phyloP scores from a whole-genome alignment of 108 stramenopile genomes.

The Nitzschia sp. region DNA sequence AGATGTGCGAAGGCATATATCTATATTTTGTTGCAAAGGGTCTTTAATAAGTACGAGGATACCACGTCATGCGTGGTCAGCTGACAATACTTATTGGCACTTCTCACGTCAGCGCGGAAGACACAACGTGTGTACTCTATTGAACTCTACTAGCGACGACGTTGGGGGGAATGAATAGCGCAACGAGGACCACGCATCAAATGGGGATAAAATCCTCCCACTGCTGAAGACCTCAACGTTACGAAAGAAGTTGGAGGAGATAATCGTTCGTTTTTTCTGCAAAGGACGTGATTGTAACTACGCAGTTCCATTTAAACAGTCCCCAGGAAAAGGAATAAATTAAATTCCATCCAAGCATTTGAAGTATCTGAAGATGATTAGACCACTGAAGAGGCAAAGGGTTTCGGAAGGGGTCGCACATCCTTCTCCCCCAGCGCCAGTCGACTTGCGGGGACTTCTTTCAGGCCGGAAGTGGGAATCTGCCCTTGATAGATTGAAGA shows the following conservation, averaged over 20 bases:
- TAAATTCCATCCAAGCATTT: neutral
- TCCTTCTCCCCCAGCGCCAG: neutral
- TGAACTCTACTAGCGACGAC: no score
- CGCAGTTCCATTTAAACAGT: no score
- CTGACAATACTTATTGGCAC: neutral
- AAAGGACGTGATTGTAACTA: no score
- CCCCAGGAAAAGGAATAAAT: neutral
- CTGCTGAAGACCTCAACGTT: no score
- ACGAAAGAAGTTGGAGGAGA: no score
- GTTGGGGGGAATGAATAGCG: no score
- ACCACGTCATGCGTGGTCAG: neutral
- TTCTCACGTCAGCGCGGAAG: neutral
- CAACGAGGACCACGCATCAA: no score
- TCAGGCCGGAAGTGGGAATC: constrained; percentile 20
- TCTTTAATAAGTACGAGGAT: neutral
- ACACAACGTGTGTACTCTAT: no score
- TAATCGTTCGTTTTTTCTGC: no score
- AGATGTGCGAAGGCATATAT: no score
- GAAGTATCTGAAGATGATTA: neutral
- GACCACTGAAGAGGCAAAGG: neutral
- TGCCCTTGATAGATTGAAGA: constrained; percentile 3
- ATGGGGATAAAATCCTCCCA: no score
- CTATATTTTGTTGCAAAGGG: no score
- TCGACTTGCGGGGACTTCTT: constrained; percentile 1
- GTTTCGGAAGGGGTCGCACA: neutral